Conservation (phyloP, 1,139 yeast species). For the Zygoascus sp. region DNA sequence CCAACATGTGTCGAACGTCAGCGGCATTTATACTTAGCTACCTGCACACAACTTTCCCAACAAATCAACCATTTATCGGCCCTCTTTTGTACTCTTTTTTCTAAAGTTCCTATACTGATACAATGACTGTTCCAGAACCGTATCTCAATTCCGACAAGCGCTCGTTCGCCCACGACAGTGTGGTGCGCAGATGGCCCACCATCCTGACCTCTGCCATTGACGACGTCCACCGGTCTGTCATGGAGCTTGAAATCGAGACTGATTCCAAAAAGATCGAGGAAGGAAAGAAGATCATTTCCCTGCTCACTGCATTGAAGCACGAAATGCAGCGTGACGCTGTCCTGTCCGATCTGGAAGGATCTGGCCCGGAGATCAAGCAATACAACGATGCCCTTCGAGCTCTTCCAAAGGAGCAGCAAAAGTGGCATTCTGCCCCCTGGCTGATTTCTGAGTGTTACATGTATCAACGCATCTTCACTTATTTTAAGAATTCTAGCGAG, state of each 20-base stretch:
- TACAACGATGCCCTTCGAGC: constrained; percentile 41
- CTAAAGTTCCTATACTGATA: too few species aligned
- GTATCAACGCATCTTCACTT: constrained; percentile 59
- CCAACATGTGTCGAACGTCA: neutral
- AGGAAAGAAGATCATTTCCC: constrained; percentile 35
- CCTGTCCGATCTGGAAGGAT: constrained; percentile 15
- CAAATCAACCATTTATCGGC: neutral
- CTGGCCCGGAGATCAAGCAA: constrained; percentile 29
- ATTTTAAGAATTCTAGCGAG: constrained; percentile 39
- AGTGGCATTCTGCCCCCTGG: constrained; percentile 95
- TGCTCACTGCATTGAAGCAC: constrained; percentile 35
- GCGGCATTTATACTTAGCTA: neutral
- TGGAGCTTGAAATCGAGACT: constrained; percentile 22
- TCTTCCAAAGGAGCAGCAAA: constrained; percentile 35
- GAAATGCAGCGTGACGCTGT: constrained; percentile 32
- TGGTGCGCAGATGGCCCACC: constrained; percentile 81
- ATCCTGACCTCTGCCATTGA: constrained; percentile 64
- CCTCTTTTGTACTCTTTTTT: too few species aligned
- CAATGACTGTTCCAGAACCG: constrained; percentile 26
- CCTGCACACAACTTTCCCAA: neutral
- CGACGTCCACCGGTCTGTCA: constrained; percentile 46
- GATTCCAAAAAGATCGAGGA: constrained; percentile 31
- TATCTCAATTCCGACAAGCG: constrained; percentile 57
- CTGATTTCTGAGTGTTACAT: constrained; percentile 78
- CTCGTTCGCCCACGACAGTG: constrained; percentile 81